Evolutionary conservation across 1,284 basidiomycete genomes (phyloP), one percentile per base, ranked within the genome.

Genomic region (Marasmius tenuissimus): DNA sequence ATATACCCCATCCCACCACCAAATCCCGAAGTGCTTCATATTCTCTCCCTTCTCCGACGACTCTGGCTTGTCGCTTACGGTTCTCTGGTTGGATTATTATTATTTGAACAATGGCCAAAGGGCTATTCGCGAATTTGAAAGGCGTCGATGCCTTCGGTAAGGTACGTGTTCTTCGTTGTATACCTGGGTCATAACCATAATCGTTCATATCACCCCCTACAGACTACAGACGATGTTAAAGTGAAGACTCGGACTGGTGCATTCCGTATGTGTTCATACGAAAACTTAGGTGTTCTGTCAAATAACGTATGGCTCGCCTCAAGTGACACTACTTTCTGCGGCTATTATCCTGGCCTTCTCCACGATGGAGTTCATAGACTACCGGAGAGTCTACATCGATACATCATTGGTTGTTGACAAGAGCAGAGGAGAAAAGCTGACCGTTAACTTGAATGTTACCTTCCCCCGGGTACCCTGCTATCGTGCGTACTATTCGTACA

Each of bases 391-490:
- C 48, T 87, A 85, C 61, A 81, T 94, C 66, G 94, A 97, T 73
- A 96, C 95, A 6, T 93, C 92, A 4, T 90, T 97, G 66, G 83
- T 93, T 38, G 96, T 98, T 33, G 97, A 99, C 82, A 86, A 90
- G 74, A 94, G 93, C 69, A 83, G 97, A 72, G 97, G 96, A 55
- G 96, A 99, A 80, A 95, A 93, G 75, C 79, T 99, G 67, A 93
- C 92, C 11, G 93, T 98, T 51, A 89, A 90, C 71, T 80, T 99
- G 78, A 96, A 99, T 72, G 81, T 99, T 61, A 95, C 93, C 1
- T 99, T 99, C 78, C 97, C 97, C 0, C 85, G 94, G 67, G 96
- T 99, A 35, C 97, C 97, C 38, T 99, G 97, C 78, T 99, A 97
- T 78, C 79, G 95, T 97, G 74, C 79, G 94, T 85, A 27, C 27